Evolutionary conservation across 2,329 filamentous ascomycete genomes (phyloP), one percentile per base, ranked within the genome.

Genomic region (Pseudocercospora fuligena): DNA sequence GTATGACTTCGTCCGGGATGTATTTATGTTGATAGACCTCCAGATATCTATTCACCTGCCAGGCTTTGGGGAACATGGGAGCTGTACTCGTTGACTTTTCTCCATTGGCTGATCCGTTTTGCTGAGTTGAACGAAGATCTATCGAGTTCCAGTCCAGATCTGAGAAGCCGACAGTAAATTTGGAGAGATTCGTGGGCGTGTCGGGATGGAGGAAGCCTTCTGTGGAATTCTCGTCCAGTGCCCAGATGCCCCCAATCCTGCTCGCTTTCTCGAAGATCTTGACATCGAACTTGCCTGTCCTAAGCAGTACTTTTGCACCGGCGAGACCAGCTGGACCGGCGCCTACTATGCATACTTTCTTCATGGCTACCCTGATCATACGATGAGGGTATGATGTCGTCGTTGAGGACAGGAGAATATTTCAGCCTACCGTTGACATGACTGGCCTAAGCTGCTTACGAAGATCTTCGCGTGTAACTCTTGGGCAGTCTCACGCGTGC

Each of bases 211-310:
- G 84, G 8, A 90, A 90, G 68, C 90, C 87, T 1, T 82, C 80
- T 40, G 63, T 63, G 16, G 71, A 69, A 7, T 64, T 23, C 49
- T 75, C 73, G 16, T 74, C 70, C 12, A 77, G 72, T 3, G 90
- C 89, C 92, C 92, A 96, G n/a, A 95, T 85, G 0, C 92, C 92
- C 11, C 92, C 92, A 16, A 94, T 84, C 46, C 86, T 84, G 36
- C 83, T 74, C 56, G 88, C 85, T 16, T 85, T 81, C 58, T 96
- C 92, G 73, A 90, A 92, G 25, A 96, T 78, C 2, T 87, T 90
- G 57, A 94, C 89, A 5, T 83, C 81, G 79, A 92, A 94, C 5
- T 82, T 81, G 1, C 79, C 77, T 83, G 78, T 88, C 83, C 68
- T 74, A 8, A 93, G 83, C 29, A 95, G 82, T 0, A 89, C 90